These are phyloP conservation scores for Phaffomyces antillensis DNA, from an alignment of 805 yeast genomes.

Conservation along the genomic window DNA sequence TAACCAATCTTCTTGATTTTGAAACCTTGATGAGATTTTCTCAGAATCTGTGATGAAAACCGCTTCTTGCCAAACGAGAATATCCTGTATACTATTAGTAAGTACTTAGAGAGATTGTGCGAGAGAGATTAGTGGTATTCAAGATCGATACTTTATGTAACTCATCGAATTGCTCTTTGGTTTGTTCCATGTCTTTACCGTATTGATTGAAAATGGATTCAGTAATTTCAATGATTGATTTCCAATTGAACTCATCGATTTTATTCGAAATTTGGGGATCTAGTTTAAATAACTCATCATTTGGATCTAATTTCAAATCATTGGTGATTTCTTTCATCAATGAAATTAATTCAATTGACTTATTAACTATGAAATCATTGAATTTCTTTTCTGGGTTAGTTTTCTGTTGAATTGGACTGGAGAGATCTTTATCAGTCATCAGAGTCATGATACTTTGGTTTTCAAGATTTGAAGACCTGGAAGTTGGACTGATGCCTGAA, in stretches of 20 bases:
- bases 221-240: constrained; percentile 8
- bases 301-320: background rate
- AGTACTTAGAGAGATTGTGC: background rate
- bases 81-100: constrained; percentile 6
- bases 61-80: constrained; percentile 22
- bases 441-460: constrained; percentile 5
- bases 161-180: constrained; percentile 18
- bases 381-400: background rate
- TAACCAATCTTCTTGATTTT: constrained; percentile 18
- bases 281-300: background rate
- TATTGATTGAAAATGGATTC: constrained; percentile 17
- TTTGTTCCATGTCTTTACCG: constrained; percentile 14
- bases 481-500: background rate
- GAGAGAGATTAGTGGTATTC: background rate
- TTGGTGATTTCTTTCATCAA: constrained; percentile 4
- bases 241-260: constrained; percentile 11
- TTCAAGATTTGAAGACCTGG: background rate
- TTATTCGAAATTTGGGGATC: background rate
- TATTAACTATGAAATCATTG: background rate
- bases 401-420: constrained; percentile 3
- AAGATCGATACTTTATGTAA: constrained; percentile 14
- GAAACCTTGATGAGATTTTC: constrained; percentile 13
- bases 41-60: constrained; percentile 20
- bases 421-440: constrained; percentile 3
- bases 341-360: constrained; percentile 3